Evolutionary conservation across 805 yeast species (phyloP), one percentile per base, ranked within the genome.

Genomic region (Hanseniaspora jakobsenii): DNA sequence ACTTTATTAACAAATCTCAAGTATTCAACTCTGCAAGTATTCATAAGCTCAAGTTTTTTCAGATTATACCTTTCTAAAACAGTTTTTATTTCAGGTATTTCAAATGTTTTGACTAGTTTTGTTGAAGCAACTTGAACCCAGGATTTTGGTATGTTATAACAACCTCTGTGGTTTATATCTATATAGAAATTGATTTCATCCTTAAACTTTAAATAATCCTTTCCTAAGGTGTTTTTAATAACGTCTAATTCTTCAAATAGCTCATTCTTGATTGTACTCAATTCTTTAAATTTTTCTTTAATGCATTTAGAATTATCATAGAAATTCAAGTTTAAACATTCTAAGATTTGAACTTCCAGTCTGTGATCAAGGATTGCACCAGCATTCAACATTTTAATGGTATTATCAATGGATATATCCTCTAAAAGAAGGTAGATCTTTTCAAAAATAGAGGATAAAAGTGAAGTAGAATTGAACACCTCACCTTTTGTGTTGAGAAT

Each of bases 111-210:
- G 1, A 84, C 77, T 1, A 75, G 59, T 49, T 75, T 66, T 37
- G 93, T 72, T 7, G 80, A 80, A 52, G 73, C 80, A 22, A 82
- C 72, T 52, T 83, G 80, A 10, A 79, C 62, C 95, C 95, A 89
- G 41, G 73, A 75, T 2, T 64, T 52, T 0, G 97, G 97, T 2
- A 87, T 60, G 1, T 63, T 59, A 34, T 71, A 72, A 2, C 71
- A 65, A 35, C 72, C 72, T 10, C 71, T 61, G 49, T 77, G 77
- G 35, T 84, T 64, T 0, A 89, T 77, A 53, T 87, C 95, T 18
- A 91, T 69, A 38, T 87, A 63, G 54, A 78, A 81, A 2, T 84
- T 79, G 17, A 79, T 81, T 42, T 75, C 78, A 40, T 72, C 68
- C 44, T 72, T 75, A 53, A 66, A 85, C 17, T 69, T 63, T 43